phyloP scores from a whole-genome alignment of 768 basidiomycete species.

The Leccinum subtestaceum region DNA sequence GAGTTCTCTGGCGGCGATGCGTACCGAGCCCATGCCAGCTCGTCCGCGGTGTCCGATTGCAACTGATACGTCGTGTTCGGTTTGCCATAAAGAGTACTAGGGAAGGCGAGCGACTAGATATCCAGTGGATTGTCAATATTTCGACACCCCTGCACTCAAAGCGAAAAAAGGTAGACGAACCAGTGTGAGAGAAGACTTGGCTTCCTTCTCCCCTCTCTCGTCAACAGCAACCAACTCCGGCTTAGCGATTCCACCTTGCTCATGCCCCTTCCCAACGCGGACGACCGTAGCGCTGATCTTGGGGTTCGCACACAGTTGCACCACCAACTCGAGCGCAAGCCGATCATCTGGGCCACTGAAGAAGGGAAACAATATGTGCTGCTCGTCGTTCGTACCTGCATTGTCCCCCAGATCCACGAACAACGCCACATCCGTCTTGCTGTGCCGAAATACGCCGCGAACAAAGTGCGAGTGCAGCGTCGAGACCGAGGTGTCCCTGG shows the following conservation, averaged over 20 bases:
- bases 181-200: background rate
- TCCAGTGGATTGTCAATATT: background rate
- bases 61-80: conserved; percentile 62
- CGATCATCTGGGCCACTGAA: conserved; percentile 95
- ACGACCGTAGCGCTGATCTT: conserved; percentile 72
- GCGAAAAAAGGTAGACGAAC: conserved; percentile 10
- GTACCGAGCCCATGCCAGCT: conserved; percentile 69
- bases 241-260: conserved; percentile 51
- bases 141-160: background rate
- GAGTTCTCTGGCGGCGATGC: conserved; percentile 27
- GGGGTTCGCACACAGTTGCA: conserved; percentile 70
- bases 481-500: conserved; percentile 47
- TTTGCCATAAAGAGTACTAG: conserved; percentile 73
- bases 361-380: conserved; percentile 85
- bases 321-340: conserved; percentile 73
- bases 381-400: conserved; percentile 27
- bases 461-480: conserved; percentile 80
- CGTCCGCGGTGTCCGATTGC: conserved; percentile 81
- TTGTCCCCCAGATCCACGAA: conserved; percentile 70
- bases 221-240: conserved; percentile 56
- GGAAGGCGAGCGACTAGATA: conserved; percentile 46
- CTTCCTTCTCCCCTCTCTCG: conserved; percentile 39
- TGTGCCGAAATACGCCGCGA: conserved; percentile 72
- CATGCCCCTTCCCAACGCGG: conserved; percentile 44
- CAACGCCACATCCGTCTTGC: conserved; percentile 73